Conservation (phyloP, 108 stramenopile genomes). For the Skeletonema marinoi region DNA sequence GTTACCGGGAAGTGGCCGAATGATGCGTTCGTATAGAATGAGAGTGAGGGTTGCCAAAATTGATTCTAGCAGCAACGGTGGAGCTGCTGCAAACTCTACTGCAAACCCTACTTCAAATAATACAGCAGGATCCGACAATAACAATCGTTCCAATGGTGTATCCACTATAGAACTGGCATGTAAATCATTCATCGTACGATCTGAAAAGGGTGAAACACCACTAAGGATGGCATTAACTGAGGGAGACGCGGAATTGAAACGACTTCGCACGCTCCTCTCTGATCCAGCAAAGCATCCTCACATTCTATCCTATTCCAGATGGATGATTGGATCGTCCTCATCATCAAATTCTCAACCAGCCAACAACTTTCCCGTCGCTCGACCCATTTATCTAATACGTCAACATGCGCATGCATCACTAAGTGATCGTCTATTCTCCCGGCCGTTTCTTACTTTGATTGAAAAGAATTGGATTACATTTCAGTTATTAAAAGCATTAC, state of each 20-base stretch:
- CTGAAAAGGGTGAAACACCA: slow-evolving; percentile 25
- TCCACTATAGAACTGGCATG: slow-evolving; percentile 39
- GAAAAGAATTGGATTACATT: slow-evolving; percentile 95
- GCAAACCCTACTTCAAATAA: background rate
- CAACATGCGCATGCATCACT: slow-evolving; percentile 91
- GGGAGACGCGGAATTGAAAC: slow-evolving; percentile 48
- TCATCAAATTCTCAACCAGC: slow-evolving; percentile 2
- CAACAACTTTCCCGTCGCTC: slow-evolving; percentile 1
- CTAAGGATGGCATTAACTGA: slow-evolving; percentile 25
- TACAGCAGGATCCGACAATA: background rate
- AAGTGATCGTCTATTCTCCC: slow-evolving; percentile 85
- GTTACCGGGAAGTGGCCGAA: slow-evolving; percentile 75
- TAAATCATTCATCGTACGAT: slow-evolving; percentile 43
- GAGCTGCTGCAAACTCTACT: slow-evolving; percentile 32
- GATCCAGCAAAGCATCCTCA: slow-evolving; percentile 44
- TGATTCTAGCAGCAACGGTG: slow-evolving; percentile 2
- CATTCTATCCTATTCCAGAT: slow-evolving; percentile 40
- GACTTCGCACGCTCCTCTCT: slow-evolving; percentile 37
- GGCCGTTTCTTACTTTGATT: slow-evolving; percentile 92
- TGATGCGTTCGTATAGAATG: slow-evolving; percentile 80
- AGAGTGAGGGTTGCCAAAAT: slow-evolving; percentile 50
- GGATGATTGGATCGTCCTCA: slow-evolving; percentile 30
- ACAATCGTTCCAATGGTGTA: background rate
- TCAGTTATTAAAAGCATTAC: slow-evolving; percentile 88
- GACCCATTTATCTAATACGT: slow-evolving; percentile 77